Base-by-base conservation (phyloP, 2,329 filamentous ascomycete genomes). In the Diplodia scrobiculata region DNA sequence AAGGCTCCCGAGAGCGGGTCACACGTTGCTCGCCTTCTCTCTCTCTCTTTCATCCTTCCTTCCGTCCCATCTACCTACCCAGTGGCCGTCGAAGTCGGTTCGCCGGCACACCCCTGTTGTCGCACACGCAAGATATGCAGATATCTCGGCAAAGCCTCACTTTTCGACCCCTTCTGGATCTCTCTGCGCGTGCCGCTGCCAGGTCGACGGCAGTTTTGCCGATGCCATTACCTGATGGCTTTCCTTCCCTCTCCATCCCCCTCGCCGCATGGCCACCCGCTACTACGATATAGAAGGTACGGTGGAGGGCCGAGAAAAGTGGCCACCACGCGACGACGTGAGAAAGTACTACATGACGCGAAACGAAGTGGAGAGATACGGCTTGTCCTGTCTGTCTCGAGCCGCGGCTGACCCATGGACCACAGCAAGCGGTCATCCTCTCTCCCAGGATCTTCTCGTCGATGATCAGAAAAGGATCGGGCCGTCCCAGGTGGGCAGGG, bases 1-100 rank as follows among this genome's bases (percentile, higher is more conserved):
- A 60, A 32, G 25, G 55, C 55, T 45, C 36, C 54, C 54, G 54
- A 58, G 14, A 25, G 54, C 3, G 36, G 21, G 34, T 58, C 36
- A 45, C 21, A 58, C 38, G 55, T 60, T 34, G 32, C 54, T 14
- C 9, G 34, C 34, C 19, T 13, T 7, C 29, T 19, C 14, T 41
- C 6, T 41, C 6, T 13, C 38, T 17, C 17, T 41, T 5, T 41
- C 14, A 2, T 17, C 38, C 38, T 5, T 45, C 41, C 9, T 9
- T n/a, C 17, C 41, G n/a, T 45, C 41, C 17, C 25, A 25, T 25
- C 25, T 25, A 25, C 25, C 25, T 34, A 2, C 32, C 32, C 34
- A 11, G 32, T 10, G 10, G 9, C 7, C 48, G 21, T 25, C 48
- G 17, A 51, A 51, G 25, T 27, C 48, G 21, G 48, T 17, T 25